phyloP scores from a whole-genome alignment of 1,284 basidiomycete species.

The Schizopora paradoxa region DNA sequence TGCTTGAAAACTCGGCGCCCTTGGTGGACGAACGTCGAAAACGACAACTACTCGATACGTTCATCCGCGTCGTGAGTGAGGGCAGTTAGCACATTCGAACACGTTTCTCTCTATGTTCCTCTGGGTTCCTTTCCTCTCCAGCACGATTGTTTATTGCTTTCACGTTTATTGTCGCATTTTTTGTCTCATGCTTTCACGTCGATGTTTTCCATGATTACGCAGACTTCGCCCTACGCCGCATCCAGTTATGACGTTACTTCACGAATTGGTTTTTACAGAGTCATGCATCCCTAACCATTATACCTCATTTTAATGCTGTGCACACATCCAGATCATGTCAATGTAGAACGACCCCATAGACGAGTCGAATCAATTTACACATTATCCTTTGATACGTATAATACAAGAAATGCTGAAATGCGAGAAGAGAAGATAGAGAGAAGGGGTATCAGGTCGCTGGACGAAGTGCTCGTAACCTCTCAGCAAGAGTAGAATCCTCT shows the following conservation, averaged over 20 bases:
- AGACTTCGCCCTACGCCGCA: too few relatives aligned
- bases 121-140: conserved; percentile 1
- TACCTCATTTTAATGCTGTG: not conserved
- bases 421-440: too few relatives aligned
- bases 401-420: too few relatives aligned
- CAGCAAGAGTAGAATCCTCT: conserved; percentile 78
- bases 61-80: conserved; percentile 59
- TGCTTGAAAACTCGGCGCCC: conserved; percentile 45
- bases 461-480: conserved; percentile 74
- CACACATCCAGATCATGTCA: not conserved
- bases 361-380: too few relatives aligned
- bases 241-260: too few relatives aligned
- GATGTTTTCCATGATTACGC: not conserved
- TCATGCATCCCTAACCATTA: not conserved
- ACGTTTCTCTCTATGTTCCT: not conserved
- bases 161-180: not conserved
- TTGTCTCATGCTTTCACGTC: not conserved
- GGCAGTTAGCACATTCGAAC: conserved; percentile 32
- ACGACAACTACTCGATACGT: conserved; percentile 49
- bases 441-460: conserved; percentile 62
- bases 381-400: too few relatives aligned
- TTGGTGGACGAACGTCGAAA: conserved; percentile 43
- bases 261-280: not conserved
- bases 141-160: not conserved
- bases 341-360: too few relatives aligned